A percentile compares a stretch with the other conserved stretches of the same genome.
Conservation (phyloP, 768 basidiomycete genomes). For the Epithele typhae region DNA sequence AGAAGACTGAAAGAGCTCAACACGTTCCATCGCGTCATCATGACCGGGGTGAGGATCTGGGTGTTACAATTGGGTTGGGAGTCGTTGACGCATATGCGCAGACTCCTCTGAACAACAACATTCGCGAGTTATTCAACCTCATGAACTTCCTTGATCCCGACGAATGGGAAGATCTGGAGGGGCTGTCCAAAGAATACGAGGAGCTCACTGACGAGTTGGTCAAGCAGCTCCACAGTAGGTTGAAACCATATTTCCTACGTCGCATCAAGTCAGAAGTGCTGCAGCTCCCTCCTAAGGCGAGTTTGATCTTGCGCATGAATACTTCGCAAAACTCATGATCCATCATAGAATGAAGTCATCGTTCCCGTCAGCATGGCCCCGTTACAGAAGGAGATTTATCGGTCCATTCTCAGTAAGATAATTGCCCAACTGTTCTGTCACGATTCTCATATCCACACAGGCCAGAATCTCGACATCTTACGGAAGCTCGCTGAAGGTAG, state of each 20-base stretch:
- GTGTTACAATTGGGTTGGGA: not conserved
- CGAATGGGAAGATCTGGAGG: conserved; percentile 73
- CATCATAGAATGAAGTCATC: conserved; percentile 81
- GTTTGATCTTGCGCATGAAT: not conserved
- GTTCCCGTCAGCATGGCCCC: conserved; percentile 87
- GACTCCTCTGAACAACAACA: conserved; percentile 97
- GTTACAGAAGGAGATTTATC: conserved; percentile 85
- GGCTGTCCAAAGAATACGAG: conserved; percentile 68
- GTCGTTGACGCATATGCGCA: conserved; percentile 20
- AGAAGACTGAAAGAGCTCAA: conserved; percentile 78
- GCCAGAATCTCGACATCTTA: conserved; percentile 66
- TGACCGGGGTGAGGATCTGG: conserved; percentile 67
- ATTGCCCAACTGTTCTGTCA: too few species aligned
- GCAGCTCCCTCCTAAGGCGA: conserved; percentile 86
- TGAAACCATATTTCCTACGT: conserved; percentile 90
- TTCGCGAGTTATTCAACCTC: conserved; percentile 92
- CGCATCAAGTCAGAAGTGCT: conserved; percentile 92
- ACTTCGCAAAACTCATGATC: not conserved
- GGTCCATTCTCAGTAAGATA: conserved; percentile 69
- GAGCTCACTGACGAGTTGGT: conserved; percentile 78
- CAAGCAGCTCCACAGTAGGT: conserved; percentile 68
- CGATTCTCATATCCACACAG: conserved; percentile 31
- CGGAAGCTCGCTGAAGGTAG: conserved; percentile 50
- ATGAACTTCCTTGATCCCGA: conserved; percentile 90
- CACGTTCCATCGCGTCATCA: conserved; percentile 74